Conservation (phyloP, 2,329 filamentous ascomycete genomes). For the Xylariaceae sp. region DNA sequence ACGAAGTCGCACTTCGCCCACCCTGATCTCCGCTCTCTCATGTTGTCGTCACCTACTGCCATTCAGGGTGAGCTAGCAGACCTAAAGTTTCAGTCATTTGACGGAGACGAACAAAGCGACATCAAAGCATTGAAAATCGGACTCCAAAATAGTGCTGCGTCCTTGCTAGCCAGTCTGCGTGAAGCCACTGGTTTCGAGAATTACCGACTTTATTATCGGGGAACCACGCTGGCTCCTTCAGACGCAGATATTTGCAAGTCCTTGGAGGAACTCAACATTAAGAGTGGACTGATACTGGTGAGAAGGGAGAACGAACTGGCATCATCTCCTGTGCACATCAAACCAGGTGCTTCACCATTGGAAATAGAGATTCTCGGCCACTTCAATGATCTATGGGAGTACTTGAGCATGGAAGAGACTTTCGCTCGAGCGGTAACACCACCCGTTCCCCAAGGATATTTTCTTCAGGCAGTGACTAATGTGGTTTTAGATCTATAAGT, state of each 20-base stretch:
- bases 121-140: constrained; percentile 62
- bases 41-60: constrained; percentile 46
- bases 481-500: constrained; percentile 57
- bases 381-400: constrained; percentile 77
- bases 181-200: constrained; percentile 70
- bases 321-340: constrained; percentile 40
- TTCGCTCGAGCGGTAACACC: constrained; percentile 58
- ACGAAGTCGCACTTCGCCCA: constrained; percentile 54
- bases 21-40: constrained; percentile 51
- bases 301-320: constrained; percentile 50
- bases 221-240: constrained; percentile 57
- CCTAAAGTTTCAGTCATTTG: constrained; percentile 70
- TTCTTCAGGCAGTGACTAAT: constrained; percentile 5
- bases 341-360: constrained; percentile 53
- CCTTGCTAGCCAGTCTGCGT: constrained; percentile 62
- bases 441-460: not conserved
- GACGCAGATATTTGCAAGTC: constrained; percentile 56
- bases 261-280: constrained; percentile 62
- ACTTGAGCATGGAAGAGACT: constrained; percentile 67
- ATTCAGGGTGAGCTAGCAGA: constrained; percentile 59
- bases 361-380: constrained; percentile 76
- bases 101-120: constrained; percentile 53
- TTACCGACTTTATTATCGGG: constrained; percentile 67
- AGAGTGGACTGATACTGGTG: constrained; percentile 61
- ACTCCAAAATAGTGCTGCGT: constrained; percentile 62